Percentiles rank a stretch among this genome's conserved stretches.
These are phyloP conservation scores for Ilyonectria robusta DNA, from an alignment of 2,329 filamentous ascomycete genomes.

Conservation along the genomic window DNA sequence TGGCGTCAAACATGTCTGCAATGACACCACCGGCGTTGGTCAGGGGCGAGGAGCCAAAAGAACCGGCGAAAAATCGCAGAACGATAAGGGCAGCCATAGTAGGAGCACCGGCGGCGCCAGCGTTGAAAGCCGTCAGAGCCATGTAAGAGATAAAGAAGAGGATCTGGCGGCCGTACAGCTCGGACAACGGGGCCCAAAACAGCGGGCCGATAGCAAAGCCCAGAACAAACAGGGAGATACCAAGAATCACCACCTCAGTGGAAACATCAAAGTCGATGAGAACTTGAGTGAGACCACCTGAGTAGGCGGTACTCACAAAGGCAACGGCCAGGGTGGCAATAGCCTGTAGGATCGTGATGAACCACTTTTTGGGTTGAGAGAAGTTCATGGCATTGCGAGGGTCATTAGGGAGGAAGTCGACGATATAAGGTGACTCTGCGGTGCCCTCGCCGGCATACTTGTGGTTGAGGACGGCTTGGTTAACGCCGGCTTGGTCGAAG, in stretches of 20 bases:
- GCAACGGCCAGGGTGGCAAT: constrained; percentile 78
- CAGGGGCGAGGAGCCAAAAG: constrained; percentile 73
- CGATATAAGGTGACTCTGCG: constrained; percentile 75
- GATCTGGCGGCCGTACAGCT: constrained; percentile 73
- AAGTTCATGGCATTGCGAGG: constrained; percentile 77
- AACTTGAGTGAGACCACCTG: constrained; percentile 69
- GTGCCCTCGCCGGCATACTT: constrained; percentile 75
- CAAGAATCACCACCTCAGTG: constrained; percentile 69
- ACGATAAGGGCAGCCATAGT: constrained; percentile 73
- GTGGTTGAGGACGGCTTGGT: constrained; percentile 68
- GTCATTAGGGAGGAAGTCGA: constrained; percentile 78
- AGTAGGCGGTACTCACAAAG: constrained; percentile 79
- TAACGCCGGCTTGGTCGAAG: constrained; percentile 71
- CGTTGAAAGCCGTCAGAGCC: constrained; percentile 73
- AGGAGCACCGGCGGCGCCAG: constrained; percentile 68
- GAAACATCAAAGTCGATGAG: constrained; percentile 67
- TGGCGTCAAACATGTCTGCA: constrained; percentile 72
- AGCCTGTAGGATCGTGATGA: constrained; percentile 73
- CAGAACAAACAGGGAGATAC: constrained; percentile 75
- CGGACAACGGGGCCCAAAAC: constrained; percentile 76
- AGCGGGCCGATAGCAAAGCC: constrained; percentile 74
- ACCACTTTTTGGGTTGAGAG: constrained; percentile 72
- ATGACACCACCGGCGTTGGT: constrained; percentile 75
- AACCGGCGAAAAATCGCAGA: constrained; percentile 78
- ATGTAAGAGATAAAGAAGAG: constrained; percentile 73